Base-by-base conservation (phyloP, 192 early-diverging fungal species). In the Rhizophlyctis rosea region DNA sequence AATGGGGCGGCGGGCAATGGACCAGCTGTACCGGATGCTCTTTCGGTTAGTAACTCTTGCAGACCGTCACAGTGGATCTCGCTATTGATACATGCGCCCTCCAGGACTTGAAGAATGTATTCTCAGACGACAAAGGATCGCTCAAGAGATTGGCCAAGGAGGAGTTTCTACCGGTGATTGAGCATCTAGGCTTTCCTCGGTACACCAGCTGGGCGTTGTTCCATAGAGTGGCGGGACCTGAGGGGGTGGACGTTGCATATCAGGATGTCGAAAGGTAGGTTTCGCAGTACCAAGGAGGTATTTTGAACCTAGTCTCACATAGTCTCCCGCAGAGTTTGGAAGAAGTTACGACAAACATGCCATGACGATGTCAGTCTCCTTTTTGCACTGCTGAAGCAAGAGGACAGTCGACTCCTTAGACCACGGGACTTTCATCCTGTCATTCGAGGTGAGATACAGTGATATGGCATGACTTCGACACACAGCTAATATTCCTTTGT, bases 381-480 rank as follows among this genome's bases (percentile, higher is more conserved):
- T 13, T 72, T 72, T 34, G 59, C 34, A 28, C 57, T 67, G 16
- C 35, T 74, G 62, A 47, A 21, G 23, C 28, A 70, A 30, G n/a
- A 24, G 16, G 64, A 51, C 27, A 3, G 61, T 7, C 25, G 36
- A 21, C 47, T 35, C 36, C 67, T 91, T 57, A 79, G 71, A 11
- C 86, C 87, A 24, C 81, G 77, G 29, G 88, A 93, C 57, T 85
- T 91, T 62, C 68, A 80, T 35, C 72, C 81, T 1, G 82, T 91
- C 1, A 74, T 92, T 7, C 80, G 88, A 50, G 71, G 76, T 74
- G 35, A 47, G 33, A 35, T 53, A 21, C 13, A 52, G 34, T 28
- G 35, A 4, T 39, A 18, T n/a, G 35, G 16, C n/a, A 3, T 0
- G 13, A 25, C 7, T 21, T 2, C 18, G 23, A 5, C 52, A 24